These are phyloP conservation scores for Cladorrhinum sp. DNA, from an alignment of 2,329 filamentous ascomycete species.

Conservation along the genomic window DNA sequence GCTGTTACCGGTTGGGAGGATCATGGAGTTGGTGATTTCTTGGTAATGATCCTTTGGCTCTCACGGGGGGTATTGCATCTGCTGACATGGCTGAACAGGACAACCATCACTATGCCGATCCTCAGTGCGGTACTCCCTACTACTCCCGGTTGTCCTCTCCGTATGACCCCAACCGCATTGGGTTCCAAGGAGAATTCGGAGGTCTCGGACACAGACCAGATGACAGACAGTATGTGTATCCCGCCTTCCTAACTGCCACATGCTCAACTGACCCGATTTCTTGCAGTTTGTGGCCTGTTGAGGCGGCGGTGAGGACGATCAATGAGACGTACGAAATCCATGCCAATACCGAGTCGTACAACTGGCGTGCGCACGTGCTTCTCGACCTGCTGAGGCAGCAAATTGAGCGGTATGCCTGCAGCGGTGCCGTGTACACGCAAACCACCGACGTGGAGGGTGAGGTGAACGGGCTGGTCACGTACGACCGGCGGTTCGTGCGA, in stretches of 20 bases:
- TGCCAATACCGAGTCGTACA: constrained; percentile 57
- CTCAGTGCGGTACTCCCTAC: constrained; percentile 68
- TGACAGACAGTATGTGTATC: constrained; percentile 52
- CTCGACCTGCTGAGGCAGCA: constrained; percentile 61
- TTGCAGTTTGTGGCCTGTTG: constrained; percentile 61
- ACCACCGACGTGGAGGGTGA: constrained; percentile 73
- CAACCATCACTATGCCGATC: constrained; percentile 69
- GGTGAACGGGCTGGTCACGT: constrained; percentile 68
- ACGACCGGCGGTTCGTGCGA: constrained; percentile 60
- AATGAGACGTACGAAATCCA: constrained; percentile 68
- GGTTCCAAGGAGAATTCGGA: constrained; percentile 69
- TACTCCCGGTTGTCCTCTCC: constrained; percentile 57
- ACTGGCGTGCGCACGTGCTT: constrained; percentile 61
- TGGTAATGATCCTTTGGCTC: constrained; percentile 25
- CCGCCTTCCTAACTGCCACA: background rate
- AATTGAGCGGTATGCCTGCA: constrained; percentile 60
- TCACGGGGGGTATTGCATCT: background rate
- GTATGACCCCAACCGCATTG: constrained; percentile 59
- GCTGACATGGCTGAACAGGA: constrained; percentile 42
- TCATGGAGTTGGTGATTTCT: constrained; percentile 65
- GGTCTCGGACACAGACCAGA: constrained; percentile 65
- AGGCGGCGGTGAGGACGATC: constrained; percentile 56
- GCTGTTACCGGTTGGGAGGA: constrained; percentile 65
- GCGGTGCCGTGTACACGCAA: constrained; percentile 69
- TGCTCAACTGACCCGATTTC: background rate